Evolutionary conservation across 768 basidiomycete genomes (phyloP), one percentile per base, ranked within the genome.

Genomic region (Suillus hirtellus): DNA sequence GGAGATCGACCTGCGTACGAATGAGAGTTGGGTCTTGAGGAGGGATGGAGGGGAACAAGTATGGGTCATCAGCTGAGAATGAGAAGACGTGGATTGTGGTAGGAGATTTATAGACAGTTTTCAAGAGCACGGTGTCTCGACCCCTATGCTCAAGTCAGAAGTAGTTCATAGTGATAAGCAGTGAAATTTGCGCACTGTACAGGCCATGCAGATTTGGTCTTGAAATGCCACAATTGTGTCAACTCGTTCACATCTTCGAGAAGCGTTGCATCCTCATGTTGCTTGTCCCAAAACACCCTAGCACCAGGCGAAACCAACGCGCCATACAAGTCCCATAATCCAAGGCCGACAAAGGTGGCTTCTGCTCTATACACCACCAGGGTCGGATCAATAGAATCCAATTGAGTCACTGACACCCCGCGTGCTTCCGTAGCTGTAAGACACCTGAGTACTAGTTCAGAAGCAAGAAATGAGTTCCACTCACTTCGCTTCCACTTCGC

Each of bases 371-470:
- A 99, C 3, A 99, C 95, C 7, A 98, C 92, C 62, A 99, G 79
- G 0, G 96, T 98, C 34, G 95, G 95, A 74, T 99, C 97, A 64
- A 99, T 98, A 0, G 95, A 96, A 73, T 98, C 92, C 10, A 99
- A 85, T 73, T 98, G 96, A 5, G 95, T 95, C 43, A 99, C 88
- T 5, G 95, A 92, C 1, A 99, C 96, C 1, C 97, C 96, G 50
- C 89, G 85, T 35, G 85, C 83, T 67, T 99, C 97, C 53, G 90
- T 90, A 64, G 84, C 93, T 93, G 63, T 59, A 65, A 55, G 65
- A 50, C 62, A 37, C 37, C 46, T 71, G 50, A 70, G 40, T 37
- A 47, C 58, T 11, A 21, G 35, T 12, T 21, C 19, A 37, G 52
- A 54, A 42, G 40, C 56, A 66, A 59, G 66, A 60, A 62, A 46